These are phyloP conservation scores for Lasiodiplodia citricola DNA, from an alignment of 2,329 filamentous ascomycete species.

Conservation along the genomic window DNA sequence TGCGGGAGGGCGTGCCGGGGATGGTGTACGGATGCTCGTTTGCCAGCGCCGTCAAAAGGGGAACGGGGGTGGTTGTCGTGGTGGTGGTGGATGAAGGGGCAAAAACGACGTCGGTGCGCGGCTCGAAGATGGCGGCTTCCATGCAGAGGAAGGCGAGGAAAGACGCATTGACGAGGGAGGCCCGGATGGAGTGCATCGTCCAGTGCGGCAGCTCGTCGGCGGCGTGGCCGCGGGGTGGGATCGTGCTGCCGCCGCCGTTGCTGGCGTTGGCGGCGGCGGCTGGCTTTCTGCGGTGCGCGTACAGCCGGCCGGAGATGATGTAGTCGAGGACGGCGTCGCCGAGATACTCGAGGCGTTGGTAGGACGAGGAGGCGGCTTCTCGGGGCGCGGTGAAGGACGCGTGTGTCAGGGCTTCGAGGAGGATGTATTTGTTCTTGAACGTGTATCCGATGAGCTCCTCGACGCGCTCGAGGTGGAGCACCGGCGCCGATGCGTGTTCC, in stretches of 20 bases:
- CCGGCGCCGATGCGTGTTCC: conserved; percentile 22
- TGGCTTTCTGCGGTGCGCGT: conserved; percentile 42
- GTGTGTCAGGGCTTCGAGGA: conserved; percentile 84
- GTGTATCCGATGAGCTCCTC: conserved; percentile 73
- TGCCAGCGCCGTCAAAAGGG: neutral
- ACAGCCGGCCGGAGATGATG: conserved; percentile 70
- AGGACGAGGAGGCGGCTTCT: conserved; percentile 55
- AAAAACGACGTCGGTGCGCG: conserved; percentile 35
- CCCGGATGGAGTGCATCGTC: conserved; percentile 76
- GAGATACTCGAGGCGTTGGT: conserved; percentile 84
- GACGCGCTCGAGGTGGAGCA: conserved; percentile 47
- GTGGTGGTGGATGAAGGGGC: neutral
- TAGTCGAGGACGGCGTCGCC: conserved; percentile 86
- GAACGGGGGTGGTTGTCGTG: neutral
- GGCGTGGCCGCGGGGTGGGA: conserved; percentile 78
- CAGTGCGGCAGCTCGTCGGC: conserved; percentile 55
- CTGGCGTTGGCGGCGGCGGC: neutral
- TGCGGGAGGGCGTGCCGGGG: conserved; percentile 29
- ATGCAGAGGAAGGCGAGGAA: conserved; percentile 80
- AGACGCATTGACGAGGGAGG: conserved; percentile 78
- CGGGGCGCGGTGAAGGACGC: conserved; percentile 61
- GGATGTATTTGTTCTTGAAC: conserved; percentile 69
- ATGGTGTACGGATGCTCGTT: neutral
- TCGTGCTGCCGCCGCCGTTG: conserved; percentile 73
- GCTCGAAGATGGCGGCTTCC: conserved; percentile 53